Evolutionary conservation across 345 rosid species (phyloP).

Genomic region (Syzygium aqueum): DNA sequence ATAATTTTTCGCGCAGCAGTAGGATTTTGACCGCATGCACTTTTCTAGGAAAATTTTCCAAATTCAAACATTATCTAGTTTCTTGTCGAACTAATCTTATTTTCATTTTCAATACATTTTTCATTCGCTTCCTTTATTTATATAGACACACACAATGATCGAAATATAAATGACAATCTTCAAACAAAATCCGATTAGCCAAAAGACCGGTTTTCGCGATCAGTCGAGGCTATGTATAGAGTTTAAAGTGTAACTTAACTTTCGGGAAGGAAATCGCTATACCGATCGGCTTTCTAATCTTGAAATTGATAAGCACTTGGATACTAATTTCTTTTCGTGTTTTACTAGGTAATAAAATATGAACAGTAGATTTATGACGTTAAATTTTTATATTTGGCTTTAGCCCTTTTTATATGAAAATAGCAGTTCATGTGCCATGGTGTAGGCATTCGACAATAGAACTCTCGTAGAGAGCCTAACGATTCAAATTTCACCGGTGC

Average conservation of each 20-base stretch:
- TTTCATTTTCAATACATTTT: not conserved
- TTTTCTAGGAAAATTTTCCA: not conserved
- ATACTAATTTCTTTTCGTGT: no score
- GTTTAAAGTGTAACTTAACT: not conserved
- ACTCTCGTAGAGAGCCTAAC: not conserved
- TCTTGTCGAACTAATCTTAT: not conserved
- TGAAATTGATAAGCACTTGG: no score
- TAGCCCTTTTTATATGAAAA: no score
- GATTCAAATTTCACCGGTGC: accelerated
- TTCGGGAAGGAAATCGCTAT: no score
- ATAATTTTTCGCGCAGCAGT: not conserved
- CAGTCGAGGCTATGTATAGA: accelerated
- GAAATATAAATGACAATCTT: not conserved
- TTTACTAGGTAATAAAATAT: no score
- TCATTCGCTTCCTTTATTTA: not conserved
- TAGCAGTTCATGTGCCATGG: no score
- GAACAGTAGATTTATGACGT: no score
- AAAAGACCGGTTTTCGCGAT: not conserved
- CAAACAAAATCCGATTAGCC: accelerated
- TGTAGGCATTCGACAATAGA: not conserved
- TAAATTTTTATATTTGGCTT: no score
- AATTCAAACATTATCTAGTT: not conserved
- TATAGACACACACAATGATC: no score
- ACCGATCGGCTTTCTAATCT: no score
- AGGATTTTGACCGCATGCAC: not conserved